Conservation (phyloP, 306 rosid species). For the Heteromeles arbutifolia region DNA sequence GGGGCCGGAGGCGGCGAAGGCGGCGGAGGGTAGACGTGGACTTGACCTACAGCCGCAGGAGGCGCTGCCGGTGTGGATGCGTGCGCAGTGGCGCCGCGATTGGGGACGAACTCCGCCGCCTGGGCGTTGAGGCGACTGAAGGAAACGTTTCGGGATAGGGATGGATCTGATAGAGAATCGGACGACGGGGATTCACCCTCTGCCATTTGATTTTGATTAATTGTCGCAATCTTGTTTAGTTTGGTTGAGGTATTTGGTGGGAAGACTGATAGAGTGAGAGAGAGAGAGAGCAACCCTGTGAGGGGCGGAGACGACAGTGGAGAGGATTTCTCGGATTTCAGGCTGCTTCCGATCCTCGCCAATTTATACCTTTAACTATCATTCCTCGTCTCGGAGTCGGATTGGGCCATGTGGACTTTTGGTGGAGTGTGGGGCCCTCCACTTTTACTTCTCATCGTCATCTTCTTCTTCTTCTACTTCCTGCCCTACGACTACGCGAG, state of each 20-base stretch:
- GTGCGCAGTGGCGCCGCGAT: slow-evolving; percentile 35
- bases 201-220: slow-evolving; percentile 33
- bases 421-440: not conserved
- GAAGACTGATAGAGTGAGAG: not conserved
- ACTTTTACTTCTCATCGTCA: not conserved
- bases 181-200: slow-evolving; percentile 42
- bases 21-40: slow-evolving; percentile 44
- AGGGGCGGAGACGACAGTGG: slow-evolving; percentile 23
- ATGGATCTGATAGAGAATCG: slow-evolving; percentile 39
- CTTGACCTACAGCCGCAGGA: slow-evolving; percentile 26
- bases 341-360: not conserved
- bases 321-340: slow-evolving; percentile 25
- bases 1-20: slow-evolving; percentile 38
- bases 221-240: not conserved
- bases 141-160: slow-evolving; percentile 49
- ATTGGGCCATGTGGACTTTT: not conserved
- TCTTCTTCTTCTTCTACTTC: not conserved
- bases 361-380: slow-evolving; percentile 12
- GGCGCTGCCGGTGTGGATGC: slow-evolving; percentile 41
- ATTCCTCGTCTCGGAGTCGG: not conserved
- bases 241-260: not conserved
- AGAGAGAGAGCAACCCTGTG: not conserved
- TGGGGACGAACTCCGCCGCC: slow-evolving; percentile 78
- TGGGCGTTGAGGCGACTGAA: slow-evolving; percentile 85
- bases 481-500: not conserved